These are phyloP conservation scores for Monosporozyma solicola DNA, from an alignment of 805 yeast species.

Conservation along the genomic window DNA sequence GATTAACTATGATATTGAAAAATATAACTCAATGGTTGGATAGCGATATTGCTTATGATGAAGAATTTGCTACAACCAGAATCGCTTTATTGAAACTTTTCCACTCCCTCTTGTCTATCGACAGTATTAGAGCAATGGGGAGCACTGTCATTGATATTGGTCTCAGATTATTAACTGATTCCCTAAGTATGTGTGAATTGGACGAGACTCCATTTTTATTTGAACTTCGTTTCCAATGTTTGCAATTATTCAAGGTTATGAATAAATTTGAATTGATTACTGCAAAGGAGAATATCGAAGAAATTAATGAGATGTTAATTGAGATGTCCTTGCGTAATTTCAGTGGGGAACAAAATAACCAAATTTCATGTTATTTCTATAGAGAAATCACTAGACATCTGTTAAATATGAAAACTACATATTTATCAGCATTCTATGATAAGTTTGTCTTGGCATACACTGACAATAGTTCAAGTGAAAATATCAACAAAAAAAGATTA, in stretches of 20 bases:
- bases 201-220: slow-evolving; percentile 29
- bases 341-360: slow-evolving; percentile 15
- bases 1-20: slow-evolving; percentile 53
- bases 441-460: not conserved
- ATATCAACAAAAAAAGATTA: slow-evolving; percentile 37
- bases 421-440: not conserved
- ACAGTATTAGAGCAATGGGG: slow-evolving; percentile 33
- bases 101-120: slow-evolving; percentile 17
- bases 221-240: slow-evolving; percentile 39
- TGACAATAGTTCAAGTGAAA: slow-evolving; percentile 7
- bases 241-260: slow-evolving; percentile 36
- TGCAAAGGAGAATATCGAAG: slow-evolving; percentile 27
- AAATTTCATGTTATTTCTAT: slow-evolving; percentile 31
- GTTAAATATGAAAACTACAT: slow-evolving; percentile 4
- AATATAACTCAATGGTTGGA: slow-evolving; percentile 51
- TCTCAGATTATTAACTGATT: slow-evolving; percentile 33
- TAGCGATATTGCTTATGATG: slow-evolving; percentile 51
- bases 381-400: slow-evolving; percentile 31
- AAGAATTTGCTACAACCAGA: slow-evolving; percentile 43
- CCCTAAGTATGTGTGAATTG: slow-evolving; percentile 24
- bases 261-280: slow-evolving; percentile 26
- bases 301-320: slow-evolving; percentile 35
- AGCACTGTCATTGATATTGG: slow-evolving; percentile 36
- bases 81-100: slow-evolving; percentile 43
- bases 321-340: slow-evolving; percentile 34